Conservation (phyloP, 305 asterid species). For the Andrographis paniculata region DNA sequence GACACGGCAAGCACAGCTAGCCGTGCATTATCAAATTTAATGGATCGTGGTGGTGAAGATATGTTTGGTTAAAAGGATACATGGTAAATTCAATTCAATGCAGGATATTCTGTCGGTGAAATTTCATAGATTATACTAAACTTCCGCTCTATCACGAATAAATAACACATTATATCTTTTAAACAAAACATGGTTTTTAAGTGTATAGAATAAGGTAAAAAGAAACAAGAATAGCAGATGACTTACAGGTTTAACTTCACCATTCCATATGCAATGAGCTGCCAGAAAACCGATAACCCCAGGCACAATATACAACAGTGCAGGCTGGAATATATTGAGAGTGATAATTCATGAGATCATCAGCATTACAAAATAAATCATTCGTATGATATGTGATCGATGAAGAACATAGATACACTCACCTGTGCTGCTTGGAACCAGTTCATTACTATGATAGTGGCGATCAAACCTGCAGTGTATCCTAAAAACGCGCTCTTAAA, state of each 20-base stretch:
- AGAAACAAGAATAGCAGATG: neutral
- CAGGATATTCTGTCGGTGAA: too few species aligned
- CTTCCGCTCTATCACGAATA: too few species aligned
- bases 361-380: neutral
- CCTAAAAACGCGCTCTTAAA: constrained; percentile 89
- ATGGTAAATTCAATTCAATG: too few species aligned
- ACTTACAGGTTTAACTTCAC: constrained; percentile 79
- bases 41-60: too few species aligned
- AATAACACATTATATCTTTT: too few species aligned
- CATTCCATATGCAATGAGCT: constrained; percentile 75
- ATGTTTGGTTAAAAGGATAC: too few species aligned
- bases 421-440: constrained; percentile 99
- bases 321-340: constrained; percentile 55
- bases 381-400: neutral
- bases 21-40: too few species aligned
- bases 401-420: neutral
- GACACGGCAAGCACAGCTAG: too few species aligned
- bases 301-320: constrained; percentile 84
- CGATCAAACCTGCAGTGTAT: constrained; percentile 55
- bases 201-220: neutral
- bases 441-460: constrained; percentile 87
- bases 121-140: too few species aligned
- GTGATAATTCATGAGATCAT: constrained; percentile 2
- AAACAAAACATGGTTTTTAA: too few species aligned
- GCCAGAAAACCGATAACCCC: constrained; percentile 85